Evolutionary conservation across 176 grass and related monocot genomes (phyloP), one percentile per base, ranked within the genome.

Genomic region (Typha latifolia): DNA sequence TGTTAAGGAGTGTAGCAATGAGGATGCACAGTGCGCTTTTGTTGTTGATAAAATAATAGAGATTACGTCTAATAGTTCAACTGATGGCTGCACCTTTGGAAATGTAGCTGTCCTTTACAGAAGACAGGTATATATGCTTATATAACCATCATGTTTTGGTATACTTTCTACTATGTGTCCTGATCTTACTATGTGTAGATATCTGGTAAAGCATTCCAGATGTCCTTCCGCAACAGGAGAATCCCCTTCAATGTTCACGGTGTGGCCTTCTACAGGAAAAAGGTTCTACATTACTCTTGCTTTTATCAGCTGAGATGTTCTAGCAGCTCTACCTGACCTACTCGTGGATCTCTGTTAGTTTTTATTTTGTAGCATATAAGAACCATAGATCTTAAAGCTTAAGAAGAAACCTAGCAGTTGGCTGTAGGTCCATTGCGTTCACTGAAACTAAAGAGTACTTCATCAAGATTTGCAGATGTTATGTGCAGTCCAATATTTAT

Each of bases 11-110:
- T 91, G 92, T 57, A 78, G 89, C 53, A 96, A 69, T 64, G 92
- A 96, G 81, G 87, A 91, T 77, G 90, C 85, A 61, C 88, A 96
- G 80, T 91, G 92, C 71, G 82, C 87, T 78, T 96, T 84, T 91
- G 85, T 96, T 69, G 82, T 91, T 32, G 92, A 91, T 75, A 96
- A 91, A 85, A 96, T 96, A 23, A 84, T 96, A 81, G 92, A 96
- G 80, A 82, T 73, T 66, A 82, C 78, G 56, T 91, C 87, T 51
- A 19, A 67, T 61, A 74, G 65, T 63, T 84, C 78, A 63, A 47
- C 12, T 84, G 79, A 75, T 61, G 47, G 71, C 59, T 67, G 64
- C 59, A 81, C 84, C 51, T 89, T 84, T 70, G 85, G 85, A 53
- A 84, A 82, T 64, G 63, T 96, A 78, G 88, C 92, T 75, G 85